Evolutionary conservation across 208 protist species (phyloP).

Genomic region (Leishmania braziliensis): DNA sequence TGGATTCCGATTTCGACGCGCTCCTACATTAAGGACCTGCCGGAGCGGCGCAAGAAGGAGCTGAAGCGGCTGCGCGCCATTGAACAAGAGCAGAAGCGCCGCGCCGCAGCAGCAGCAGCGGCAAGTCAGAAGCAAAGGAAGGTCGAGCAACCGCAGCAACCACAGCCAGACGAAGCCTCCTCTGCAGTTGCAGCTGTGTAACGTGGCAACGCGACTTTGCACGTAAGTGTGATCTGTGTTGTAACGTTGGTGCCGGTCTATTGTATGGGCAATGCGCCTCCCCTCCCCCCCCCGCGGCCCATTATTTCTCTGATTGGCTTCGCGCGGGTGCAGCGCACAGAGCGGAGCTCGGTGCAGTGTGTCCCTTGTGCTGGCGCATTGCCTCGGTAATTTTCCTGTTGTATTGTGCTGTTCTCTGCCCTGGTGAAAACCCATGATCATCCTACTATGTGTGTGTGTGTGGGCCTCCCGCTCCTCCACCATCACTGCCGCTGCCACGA

Average conservation of each 20-base stretch:
- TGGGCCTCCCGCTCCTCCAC: not conserved
- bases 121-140: constrained; percentile 21
- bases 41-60: constrained; percentile 78
- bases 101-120: constrained; percentile 30
- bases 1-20: constrained; percentile 86
- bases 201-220: not conserved
- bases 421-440: too few relatives aligned
- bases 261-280: not conserved
- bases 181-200: not conserved
- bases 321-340: not conserved
- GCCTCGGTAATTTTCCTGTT: not conserved
- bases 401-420: not conserved
- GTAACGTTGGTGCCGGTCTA: not conserved
- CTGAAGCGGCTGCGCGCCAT: constrained; percentile 78
- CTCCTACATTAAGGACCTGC: constrained; percentile 86
- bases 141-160: constrained; percentile 10
- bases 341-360: not conserved
- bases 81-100: constrained; percentile 85
- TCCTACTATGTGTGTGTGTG: not conserved
- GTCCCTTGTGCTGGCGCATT: not conserved
- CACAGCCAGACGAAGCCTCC: not conserved
- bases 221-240: not conserved
- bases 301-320: not conserved
- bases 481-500: not conserved
- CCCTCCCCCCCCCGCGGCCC: not conserved